Conservation (phyloP, 306 rosid genomes). For the Fragaria ananassa region DNA sequence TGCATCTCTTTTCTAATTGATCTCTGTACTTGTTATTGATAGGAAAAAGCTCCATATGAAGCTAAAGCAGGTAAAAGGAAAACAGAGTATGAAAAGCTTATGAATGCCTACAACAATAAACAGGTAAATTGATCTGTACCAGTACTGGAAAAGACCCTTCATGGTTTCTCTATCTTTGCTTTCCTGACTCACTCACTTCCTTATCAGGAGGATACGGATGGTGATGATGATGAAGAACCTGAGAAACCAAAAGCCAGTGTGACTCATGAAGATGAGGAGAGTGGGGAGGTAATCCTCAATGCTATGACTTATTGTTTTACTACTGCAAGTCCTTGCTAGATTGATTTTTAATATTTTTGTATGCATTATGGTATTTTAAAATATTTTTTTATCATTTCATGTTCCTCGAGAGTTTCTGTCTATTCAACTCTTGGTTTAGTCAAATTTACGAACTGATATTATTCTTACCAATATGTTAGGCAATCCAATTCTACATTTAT, state of each 20-base stretch:
- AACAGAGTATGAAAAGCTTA: constrained; percentile 16
- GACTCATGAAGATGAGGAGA: constrained; percentile 14
- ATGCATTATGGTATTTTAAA: background rate
- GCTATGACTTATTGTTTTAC: background rate
- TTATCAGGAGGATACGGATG: constrained; percentile 17
- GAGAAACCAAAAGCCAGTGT: constrained; percentile 17
- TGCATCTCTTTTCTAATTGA: background rate
- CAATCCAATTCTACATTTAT: background rate
- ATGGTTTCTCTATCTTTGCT: background rate
- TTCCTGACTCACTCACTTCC: background rate
- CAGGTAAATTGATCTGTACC: background rate
- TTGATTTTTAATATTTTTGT: background rate
- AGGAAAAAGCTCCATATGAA: constrained; percentile 29
- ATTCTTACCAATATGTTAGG: background rate
- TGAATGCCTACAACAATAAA: constrained; percentile 25
- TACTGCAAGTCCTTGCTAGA: background rate
- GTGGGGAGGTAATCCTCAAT: constrained; percentile 16
- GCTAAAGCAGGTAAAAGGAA: constrained; percentile 25
- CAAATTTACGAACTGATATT: background rate
- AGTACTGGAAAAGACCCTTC: background rate
- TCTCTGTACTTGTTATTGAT: background rate
- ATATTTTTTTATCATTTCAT: background rate
- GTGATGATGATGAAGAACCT: constrained; percentile 17
- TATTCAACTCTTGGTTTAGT: background rate
- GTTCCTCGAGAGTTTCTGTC: background rate